Base-by-base conservation (phyloP, 257 asterid genomes). In the Nicotiana noctiflora region DNA sequence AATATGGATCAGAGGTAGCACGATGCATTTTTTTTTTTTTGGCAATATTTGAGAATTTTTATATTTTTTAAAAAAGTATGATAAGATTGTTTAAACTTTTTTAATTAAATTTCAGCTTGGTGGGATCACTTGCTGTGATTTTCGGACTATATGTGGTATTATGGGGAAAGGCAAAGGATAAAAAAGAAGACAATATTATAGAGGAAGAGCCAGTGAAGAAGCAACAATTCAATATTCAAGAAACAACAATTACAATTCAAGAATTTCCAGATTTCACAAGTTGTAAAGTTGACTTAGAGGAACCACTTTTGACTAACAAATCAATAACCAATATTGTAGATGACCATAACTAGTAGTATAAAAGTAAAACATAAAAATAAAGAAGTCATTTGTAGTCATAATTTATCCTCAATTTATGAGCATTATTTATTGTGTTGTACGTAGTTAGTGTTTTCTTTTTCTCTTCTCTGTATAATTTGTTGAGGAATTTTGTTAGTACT, bases 161-260 rank as follows among this genome's bases (percentile, higher is more conserved):
- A 9, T 93, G 96, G 97, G 98, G 95, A 6, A 91, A 93, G 85
- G 92, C 93, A 17, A 79, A 84, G 72, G 95, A 92, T 63, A 34
- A 87, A 13, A 49, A 80, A 53, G 84, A 82, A 27, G 62, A n/a
- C 19, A 19, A 10, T 60, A 83, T 31, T 5, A 32, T n/a, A 17
- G 82, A 80, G 15, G 34, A 65, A 79, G 18, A 77, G 61, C 72
- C 75, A 61, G 84, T 61, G 56, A 78, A n/a, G n/a, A n/a, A 83
- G 13, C 81, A 82, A 65, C 61, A 25, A 25, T 25, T 25, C 27
- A 25, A 4, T 37, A 32, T 51, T 77, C 74, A 70, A 59, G 59
- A 77, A 77, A 77, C 65, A n/a, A 76, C 76, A 49, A 59, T 79
- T 17, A 21, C n/a, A 31, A 40, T 21, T 23, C 59, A 44, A 67